Percentiles rank a stretch among this genome's conserved stretches.
Conservation (phyloP, 495 filamentous ascomycete genomes). For the Hyaloscypha variabilis region DNA sequence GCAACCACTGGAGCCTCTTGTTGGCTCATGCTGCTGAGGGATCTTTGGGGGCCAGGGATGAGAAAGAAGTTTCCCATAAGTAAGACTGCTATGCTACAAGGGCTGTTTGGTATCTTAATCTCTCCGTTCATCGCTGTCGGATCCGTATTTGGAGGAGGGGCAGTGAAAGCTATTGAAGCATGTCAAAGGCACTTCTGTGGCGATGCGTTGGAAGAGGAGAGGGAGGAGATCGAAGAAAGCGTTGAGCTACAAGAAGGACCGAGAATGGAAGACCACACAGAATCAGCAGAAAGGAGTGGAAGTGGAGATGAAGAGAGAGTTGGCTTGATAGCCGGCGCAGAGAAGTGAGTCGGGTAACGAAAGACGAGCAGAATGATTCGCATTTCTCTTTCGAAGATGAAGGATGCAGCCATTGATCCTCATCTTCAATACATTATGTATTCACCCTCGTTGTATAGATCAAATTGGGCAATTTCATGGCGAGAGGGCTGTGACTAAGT, state of each 20-base stretch:
- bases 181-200: constrained; percentile 8
- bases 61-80: constrained; percentile 1
- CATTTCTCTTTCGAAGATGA: not conserved
- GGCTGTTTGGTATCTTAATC: not conserved
- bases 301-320: not conserved
- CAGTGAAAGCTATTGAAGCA: not conserved
- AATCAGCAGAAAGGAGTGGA: not conserved
- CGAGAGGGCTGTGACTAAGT: too few species aligned
- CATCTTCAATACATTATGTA: too few species aligned
- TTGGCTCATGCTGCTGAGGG: not conserved
- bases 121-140: not conserved
- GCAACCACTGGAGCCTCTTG: not conserved
- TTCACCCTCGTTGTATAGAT: too few species aligned
- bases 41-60: constrained; percentile 1
- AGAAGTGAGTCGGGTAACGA: not conserved
- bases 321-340: not conserved
- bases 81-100: not conserved
- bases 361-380: not conserved
- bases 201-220: not conserved
- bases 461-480: too few species aligned
- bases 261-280: not conserved
- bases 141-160: not conserved
- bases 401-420: too few species aligned
- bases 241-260: not conserved
- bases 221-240: not conserved